Evolutionary conservation across 1,284 basidiomycete genomes (phyloP).

Genomic region (Cryptococcus floricola): DNA sequence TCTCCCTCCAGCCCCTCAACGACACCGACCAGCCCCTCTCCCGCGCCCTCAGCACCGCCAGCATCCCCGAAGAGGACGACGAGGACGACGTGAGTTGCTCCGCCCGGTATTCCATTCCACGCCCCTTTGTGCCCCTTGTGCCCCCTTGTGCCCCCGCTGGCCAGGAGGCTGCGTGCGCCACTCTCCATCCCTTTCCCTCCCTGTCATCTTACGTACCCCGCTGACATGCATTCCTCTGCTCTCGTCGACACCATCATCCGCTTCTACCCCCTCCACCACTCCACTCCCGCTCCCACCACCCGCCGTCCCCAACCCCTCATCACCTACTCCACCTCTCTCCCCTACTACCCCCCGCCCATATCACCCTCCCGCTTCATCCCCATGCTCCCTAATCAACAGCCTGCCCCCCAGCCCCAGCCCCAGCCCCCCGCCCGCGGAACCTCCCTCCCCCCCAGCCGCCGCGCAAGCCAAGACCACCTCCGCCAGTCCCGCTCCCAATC

Average conservation of each 20-base stretch:
- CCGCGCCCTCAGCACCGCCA: not conserved
- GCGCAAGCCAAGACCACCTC: not conserved
- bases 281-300: not conserved
- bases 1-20: not conserved
- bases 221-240: conserved; percentile 7
- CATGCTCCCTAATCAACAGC: not conserved
- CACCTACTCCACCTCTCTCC: not conserved
- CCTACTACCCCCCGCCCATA: not conserved
- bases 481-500: not conserved
- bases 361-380: conserved; percentile 1
- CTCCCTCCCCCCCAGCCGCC: conserved; percentile 1
- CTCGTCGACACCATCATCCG: conserved; percentile 22
- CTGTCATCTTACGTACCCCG: no score
- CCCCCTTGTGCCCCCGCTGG: not conserved
- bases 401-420: conserved; percentile 1
- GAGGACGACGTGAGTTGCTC: not conserved
- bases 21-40: not conserved
- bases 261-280: conserved; percentile 16
- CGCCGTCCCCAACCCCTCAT: not conserved
- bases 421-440: not conserved
- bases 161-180: not conserved
- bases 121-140: no score
- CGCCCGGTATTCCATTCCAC: no score
- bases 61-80: conserved; percentile 1
- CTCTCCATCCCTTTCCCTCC: no score